These are phyloP conservation scores for Clonostachys chloroleuca DNA, from an alignment of 2,329 filamentous ascomycete species.

Conservation along the genomic window DNA sequence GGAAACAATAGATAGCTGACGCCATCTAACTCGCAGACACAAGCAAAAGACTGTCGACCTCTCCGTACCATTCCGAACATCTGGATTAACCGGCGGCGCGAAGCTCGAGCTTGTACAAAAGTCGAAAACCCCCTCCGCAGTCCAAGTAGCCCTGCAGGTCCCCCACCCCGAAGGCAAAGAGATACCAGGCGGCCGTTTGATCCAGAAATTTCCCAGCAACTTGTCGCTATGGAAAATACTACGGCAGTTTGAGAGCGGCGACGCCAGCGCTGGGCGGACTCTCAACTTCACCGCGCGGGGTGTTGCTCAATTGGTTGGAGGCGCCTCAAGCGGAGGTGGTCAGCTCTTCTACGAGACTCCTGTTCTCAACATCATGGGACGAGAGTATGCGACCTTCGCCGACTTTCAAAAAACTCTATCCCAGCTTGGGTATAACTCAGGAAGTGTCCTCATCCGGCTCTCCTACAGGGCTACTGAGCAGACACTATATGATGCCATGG, in stretches of 20 bases:
- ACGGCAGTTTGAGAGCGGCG: slow-evolving; percentile 81
- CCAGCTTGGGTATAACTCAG: slow-evolving; percentile 82
- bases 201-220: slow-evolving; percentile 83
- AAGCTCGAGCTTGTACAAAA: slow-evolving; percentile 88
- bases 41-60: slow-evolving; percentile 85
- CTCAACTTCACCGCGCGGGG: slow-evolving; percentile 84
- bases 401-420: slow-evolving; percentile 87
- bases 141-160: slow-evolving; percentile 86
- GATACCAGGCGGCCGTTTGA: slow-evolving; percentile 62
- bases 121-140: slow-evolving; percentile 78
- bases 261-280: slow-evolving; percentile 52
- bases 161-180: slow-evolving; percentile 64
- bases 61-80: slow-evolving; percentile 76
- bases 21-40: slow-evolving; percentile 46
- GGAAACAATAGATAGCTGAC: not conserved
- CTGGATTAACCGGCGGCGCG: slow-evolving; percentile 78
- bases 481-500: slow-evolving; percentile 82
- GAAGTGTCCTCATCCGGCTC: slow-evolving; percentile 74
- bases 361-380: slow-evolving; percentile 76
- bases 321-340: slow-evolving; percentile 57
- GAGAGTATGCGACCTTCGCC: slow-evolving; percentile 69
- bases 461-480: slow-evolving; percentile 71
- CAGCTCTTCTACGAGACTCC: slow-evolving; percentile 87
- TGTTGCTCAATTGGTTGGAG: slow-evolving; percentile 56
- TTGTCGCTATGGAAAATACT: slow-evolving; percentile 86